These are phyloP conservation scores for Aspergillus clavatus DNA, from an alignment of 2,329 filamentous ascomycete species.

Conservation along the genomic window DNA sequence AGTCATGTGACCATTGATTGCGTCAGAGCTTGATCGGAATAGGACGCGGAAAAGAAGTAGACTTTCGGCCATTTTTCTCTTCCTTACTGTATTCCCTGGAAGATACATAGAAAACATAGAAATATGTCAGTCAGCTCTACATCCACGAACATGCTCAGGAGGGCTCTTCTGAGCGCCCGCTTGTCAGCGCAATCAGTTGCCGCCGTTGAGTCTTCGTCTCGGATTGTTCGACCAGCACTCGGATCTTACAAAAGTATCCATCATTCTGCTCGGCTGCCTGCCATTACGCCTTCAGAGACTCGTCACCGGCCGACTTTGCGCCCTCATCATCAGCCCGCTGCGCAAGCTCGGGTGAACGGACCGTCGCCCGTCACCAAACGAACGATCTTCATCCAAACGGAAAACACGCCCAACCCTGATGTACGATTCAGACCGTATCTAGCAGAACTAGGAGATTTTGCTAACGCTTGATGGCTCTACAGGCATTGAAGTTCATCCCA, in stretches of 20 bases:
- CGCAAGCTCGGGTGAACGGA: slow-evolving; percentile 35
- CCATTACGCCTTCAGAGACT: slow-evolving; percentile 45
- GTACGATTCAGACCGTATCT: slow-evolving; percentile 47
- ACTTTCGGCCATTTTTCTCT: background rate
- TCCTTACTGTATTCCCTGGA: background rate
- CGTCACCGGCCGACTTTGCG: slow-evolving; percentile 44
- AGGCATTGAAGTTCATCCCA: slow-evolving; percentile 86
- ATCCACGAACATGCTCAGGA: slow-evolving; percentile 31
- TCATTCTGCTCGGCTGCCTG: slow-evolving; percentile 42
- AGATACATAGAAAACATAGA: background rate
- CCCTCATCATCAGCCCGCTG: slow-evolving; percentile 37
- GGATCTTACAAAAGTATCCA: slow-evolving; percentile 37
- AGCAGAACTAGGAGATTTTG: background rate
- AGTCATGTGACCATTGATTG: slow-evolving; percentile 29
- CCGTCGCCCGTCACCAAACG: slow-evolving; percentile 48
- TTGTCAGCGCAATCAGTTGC: slow-evolving; percentile 13
- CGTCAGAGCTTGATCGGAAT: slow-evolving; percentile 25
- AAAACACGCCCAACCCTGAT: slow-evolving; percentile 89
- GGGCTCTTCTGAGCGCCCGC: slow-evolving; percentile 23
- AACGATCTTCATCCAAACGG: slow-evolving; percentile 96
- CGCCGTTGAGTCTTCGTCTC: slow-evolving; percentile 24
- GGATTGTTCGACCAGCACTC: slow-evolving; percentile 25
- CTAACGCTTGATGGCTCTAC: background rate
- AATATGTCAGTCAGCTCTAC: slow-evolving; percentile 30
- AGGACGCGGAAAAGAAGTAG: slow-evolving; percentile 10